Evolutionary conservation across 2,329 filamentous ascomycete genomes (phyloP).

Genomic region (Paracamarosporium sp.): DNA sequence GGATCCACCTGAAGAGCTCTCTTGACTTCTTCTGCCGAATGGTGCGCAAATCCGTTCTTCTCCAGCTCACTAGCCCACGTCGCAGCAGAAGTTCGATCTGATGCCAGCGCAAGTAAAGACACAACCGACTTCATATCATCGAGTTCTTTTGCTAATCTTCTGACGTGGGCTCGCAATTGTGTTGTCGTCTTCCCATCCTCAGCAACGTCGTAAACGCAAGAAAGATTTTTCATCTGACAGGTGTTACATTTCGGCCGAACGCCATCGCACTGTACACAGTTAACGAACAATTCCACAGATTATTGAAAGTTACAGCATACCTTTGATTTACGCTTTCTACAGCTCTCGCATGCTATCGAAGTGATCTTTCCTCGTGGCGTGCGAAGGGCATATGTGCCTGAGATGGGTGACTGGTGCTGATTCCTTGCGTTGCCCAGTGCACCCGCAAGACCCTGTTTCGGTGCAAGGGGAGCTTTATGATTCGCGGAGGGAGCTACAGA

Average conservation of each 20-base stretch:
- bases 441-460: conserved; percentile 43
- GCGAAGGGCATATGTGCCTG: conserved; percentile 44
- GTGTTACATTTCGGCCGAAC: conserved; percentile 48
- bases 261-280: conserved; percentile 40
- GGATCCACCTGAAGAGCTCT: conserved; percentile 41
- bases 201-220: conserved; percentile 47
- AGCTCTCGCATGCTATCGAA: conserved; percentile 49
- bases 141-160: conserved; percentile 45
- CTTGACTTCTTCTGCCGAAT: conserved; percentile 45
- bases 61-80: conserved; percentile 45
- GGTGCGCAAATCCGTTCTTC: conserved; percentile 46
- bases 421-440: conserved; percentile 36
- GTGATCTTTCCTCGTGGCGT: conserved; percentile 48
- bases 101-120: conserved; percentile 41
- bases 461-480: conserved; percentile 46
- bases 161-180: conserved; percentile 45
- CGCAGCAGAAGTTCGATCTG: conserved; percentile 42
- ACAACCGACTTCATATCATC: conserved; percentile 48
- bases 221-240: conserved; percentile 46
- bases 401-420: conserved; percentile 44
- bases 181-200: conserved; percentile 49
- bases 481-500: conserved; percentile 27
- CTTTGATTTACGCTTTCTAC: conserved; percentile 48
- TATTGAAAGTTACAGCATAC: conserved; percentile 17
- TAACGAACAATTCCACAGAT: conserved; percentile 17